Percentiles rank a stretch among this genome's conserved stretches.
Conservation (phyloP, 257 asterid genomes). For the Primulina tabacum region DNA sequence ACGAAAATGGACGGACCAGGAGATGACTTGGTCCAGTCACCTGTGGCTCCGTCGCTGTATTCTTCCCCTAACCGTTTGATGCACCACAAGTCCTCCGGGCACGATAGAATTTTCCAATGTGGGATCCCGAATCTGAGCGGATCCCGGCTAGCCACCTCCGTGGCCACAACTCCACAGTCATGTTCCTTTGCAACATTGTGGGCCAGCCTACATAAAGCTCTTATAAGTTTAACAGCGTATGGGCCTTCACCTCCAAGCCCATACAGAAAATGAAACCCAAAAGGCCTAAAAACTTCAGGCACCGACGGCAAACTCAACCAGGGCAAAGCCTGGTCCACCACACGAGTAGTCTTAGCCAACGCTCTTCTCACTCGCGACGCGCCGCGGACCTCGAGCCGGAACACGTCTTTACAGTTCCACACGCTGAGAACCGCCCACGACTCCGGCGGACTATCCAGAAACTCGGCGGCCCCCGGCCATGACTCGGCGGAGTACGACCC, state of each 20-base stretch:
- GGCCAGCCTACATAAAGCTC: conserved; percentile 51
- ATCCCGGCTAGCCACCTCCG: conserved; percentile 67
- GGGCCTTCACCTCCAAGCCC: conserved; percentile 97
- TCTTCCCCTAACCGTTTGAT: conserved; percentile 70
- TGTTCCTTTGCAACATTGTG: conserved; percentile 61
- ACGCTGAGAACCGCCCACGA: conserved; percentile 87
- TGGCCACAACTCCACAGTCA: conserved; percentile 81
- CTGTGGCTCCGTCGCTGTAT: conserved; percentile 67
- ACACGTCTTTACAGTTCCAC: conserved; percentile 82
- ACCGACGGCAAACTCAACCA: conserved; percentile 67
- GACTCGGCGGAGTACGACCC: conserved; percentile 34
- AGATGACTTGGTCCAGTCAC: conserved; percentile 88
- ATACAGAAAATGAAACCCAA: conserved; percentile 73
- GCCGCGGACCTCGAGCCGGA: conserved; percentile 75
- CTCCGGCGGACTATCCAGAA: conserved; percentile 53
- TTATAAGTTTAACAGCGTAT: conserved; percentile 26
- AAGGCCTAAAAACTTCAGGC: conserved; percentile 75
- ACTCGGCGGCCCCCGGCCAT: conserved; percentile 55
- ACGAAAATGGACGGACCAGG: conserved; percentile 79
- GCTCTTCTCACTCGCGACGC: conserved; percentile 55
- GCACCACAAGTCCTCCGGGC: conserved; percentile 92
- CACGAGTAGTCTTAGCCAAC: conserved; percentile 52
- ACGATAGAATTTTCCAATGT: conserved; percentile 77
- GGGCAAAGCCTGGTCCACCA: conserved; percentile 78
- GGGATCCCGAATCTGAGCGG: conserved; percentile 74